Base-by-base conservation (phyloP, 345 rosid genomes). In the Eucalyptus victrix region DNA sequence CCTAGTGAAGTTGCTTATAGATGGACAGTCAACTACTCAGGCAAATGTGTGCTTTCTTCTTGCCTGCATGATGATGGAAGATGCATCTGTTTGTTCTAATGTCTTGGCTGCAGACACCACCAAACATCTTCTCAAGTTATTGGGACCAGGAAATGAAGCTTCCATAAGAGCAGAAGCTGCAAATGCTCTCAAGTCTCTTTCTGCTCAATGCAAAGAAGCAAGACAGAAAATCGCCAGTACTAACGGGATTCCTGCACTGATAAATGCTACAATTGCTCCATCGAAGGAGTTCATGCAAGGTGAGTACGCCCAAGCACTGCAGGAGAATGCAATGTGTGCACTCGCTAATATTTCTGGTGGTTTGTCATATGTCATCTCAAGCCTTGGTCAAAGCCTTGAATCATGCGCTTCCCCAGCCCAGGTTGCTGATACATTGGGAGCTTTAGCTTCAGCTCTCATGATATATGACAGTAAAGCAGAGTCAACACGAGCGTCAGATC, bases 211-310 rank as follows among this genome's bases (percentile, higher is more conserved):
- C 90, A 97, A 97, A 93, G 99, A 97, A 92, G 99, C 99, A 80
- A 95, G 98, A 90, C 92, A 92, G 86, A 98, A 98, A 89, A 96
- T 98, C 81, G 99, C 99, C 87, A 95, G 92, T 91, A 92, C 95
- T 83, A 96, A 96, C 90, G 99, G 99, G 87, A 98, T 98, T 90
- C 99, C 99, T 53, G 94, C 94, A 87, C 92, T 98, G 86, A 98
- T 98, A 89, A 98, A 96, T 91, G 99, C 99, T 81, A 98, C 99
- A 88, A 98, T 98, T 90, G 99, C 99, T 92, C 99, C 99, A 40
- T 98, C 99, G 4, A 98, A 98, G 94, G 99, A 98, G 92, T 98
- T 96, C 91, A 98, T 98, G 99, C 99, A 97, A 93, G 99, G 99
- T 51, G 99, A 98, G 93, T 89, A 94, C 91, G 99, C 98, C 65